Conservation (phyloP, 352 stramenopile genomes). For the Phytopythium vexans region DNA sequence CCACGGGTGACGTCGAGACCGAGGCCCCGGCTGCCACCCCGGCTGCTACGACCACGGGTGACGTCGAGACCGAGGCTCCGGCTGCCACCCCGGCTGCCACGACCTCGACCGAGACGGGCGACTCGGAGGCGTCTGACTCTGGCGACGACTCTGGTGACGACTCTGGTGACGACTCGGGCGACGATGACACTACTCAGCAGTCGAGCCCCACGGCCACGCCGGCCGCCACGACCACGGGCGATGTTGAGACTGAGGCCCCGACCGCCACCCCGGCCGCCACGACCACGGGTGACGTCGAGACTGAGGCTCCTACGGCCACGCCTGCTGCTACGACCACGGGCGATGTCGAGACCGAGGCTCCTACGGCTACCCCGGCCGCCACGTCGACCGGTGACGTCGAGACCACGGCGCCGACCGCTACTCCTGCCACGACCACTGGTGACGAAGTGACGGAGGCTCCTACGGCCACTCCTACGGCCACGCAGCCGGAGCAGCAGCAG, state of each 20-base stretch:
- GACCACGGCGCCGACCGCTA: not conserved
- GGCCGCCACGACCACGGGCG: not conserved
- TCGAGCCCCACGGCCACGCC: conserved; percentile 10
- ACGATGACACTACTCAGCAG: conserved; percentile 1
- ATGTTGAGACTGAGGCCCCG: conserved; percentile 14
- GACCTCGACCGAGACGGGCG: conserved; percentile 2
- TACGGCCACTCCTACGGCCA: conserved; percentile 7
- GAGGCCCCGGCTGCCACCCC: conserved; percentile 22
- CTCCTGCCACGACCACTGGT: not conserved
- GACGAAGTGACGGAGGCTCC: conserved; percentile 11
- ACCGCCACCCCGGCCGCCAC: not conserved
- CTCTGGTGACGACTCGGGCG: conserved; percentile 1
- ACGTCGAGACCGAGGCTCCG: conserved; percentile 4
- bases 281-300: conserved; percentile 1
- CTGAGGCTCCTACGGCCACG: conserved; percentile 21
- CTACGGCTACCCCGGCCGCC: conserved; percentile 3
- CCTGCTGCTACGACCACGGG: conserved; percentile 8
- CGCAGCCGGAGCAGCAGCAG: no score
- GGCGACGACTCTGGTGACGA: not conserved
- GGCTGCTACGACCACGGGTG: conserved; percentile 4
- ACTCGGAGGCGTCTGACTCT: not conserved
- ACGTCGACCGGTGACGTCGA: conserved; percentile 2
- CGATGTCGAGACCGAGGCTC: conserved; percentile 4
- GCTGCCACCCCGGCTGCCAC: conserved; percentile 6
- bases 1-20: conserved; percentile 5